These are phyloP conservation scores for Parasitella parasitica DNA, from an alignment of 371 early-diverging fungal species.

Conservation along the genomic window DNA sequence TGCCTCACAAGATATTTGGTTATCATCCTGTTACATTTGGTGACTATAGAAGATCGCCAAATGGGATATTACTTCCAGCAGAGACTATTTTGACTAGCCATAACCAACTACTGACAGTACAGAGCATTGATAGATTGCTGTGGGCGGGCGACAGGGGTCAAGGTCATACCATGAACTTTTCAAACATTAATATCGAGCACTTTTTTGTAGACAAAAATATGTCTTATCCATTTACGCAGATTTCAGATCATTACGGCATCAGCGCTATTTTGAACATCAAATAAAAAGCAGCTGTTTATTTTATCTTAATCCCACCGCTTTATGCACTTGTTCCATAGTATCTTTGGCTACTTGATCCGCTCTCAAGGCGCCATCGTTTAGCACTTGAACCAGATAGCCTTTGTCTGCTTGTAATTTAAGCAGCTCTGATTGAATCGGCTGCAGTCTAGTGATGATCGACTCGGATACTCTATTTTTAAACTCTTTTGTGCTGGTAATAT, in stretches of 20 bases:
- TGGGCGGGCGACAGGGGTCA: conserved; percentile 23
- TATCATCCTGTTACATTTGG: conserved; percentile 83
- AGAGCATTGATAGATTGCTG: conserved; percentile 74
- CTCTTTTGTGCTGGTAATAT: conserved; percentile 50
- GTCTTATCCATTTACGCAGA: conserved; percentile 43
- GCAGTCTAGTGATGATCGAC: conserved; percentile 56
- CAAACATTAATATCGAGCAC: conserved; percentile 31
- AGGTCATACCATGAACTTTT: conserved; percentile 2
- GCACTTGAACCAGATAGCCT: conserved; percentile 61
- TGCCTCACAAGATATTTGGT: conserved; percentile 54
- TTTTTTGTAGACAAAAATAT: conserved; percentile 32
- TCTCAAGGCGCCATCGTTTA: conserved; percentile 62
- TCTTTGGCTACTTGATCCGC: conserved; percentile 55
- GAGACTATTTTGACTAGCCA: conserved; percentile 65
- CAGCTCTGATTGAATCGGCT: conserved; percentile 70
- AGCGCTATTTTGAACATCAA: conserved; percentile 13
- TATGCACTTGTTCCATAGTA: conserved; percentile 58
- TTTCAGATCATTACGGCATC: conserved; percentile 43
- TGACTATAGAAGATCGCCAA: conserved; percentile 46
- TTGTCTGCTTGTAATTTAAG: conserved; percentile 55
- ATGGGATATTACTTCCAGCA: conserved; percentile 47
- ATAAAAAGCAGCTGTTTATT: background rate
- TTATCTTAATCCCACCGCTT: conserved; percentile 57
- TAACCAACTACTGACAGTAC: conserved; percentile 54
- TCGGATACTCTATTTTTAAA: conserved; percentile 79